Conservation (phyloP, 2,329 filamentous ascomycete species). For the Fusarium xylarioides region DNA sequence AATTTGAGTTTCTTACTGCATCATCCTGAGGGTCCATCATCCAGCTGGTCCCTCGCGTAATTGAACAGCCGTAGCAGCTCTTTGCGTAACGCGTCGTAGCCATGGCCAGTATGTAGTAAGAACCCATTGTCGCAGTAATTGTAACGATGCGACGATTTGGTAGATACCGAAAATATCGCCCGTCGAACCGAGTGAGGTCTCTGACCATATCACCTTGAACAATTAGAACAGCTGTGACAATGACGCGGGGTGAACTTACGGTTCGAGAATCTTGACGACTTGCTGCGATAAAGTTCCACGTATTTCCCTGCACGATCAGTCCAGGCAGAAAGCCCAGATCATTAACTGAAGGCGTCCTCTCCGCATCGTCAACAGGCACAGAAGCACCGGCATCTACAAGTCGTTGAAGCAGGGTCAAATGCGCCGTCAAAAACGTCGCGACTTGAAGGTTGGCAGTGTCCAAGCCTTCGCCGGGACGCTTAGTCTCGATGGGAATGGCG, state of each 20-base stretch:
- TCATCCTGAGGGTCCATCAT: neutral
- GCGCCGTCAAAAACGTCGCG: neutral
- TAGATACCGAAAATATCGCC: neutral
- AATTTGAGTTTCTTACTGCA: neutral
- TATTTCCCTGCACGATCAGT: conserved; percentile 9
- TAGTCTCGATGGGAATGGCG: conserved; percentile 18
- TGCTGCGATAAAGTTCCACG: neutral
- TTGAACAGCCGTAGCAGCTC: neutral
- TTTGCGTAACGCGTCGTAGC: neutral
- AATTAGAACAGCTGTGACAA: neutral
- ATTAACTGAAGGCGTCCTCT: neutral
- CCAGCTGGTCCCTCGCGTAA: neutral
- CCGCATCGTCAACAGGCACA: neutral
- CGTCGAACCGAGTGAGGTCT: neutral
- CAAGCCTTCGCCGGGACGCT: neutral
- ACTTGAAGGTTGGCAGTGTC: neutral
- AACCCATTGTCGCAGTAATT: conserved; percentile 1
- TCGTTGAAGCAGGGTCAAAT: neutral
- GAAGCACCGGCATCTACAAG: neutral
- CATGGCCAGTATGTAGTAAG: neutral
- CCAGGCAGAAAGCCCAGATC: conserved; percentile 3
- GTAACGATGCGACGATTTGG: conserved; percentile 1
- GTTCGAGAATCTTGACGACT: neutral
- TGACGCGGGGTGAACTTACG: neutral
- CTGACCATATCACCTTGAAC: neutral